Evolutionary conservation across 2,329 filamentous ascomycete species (phyloP).

Genomic region (Apiospora hydei): DNA sequence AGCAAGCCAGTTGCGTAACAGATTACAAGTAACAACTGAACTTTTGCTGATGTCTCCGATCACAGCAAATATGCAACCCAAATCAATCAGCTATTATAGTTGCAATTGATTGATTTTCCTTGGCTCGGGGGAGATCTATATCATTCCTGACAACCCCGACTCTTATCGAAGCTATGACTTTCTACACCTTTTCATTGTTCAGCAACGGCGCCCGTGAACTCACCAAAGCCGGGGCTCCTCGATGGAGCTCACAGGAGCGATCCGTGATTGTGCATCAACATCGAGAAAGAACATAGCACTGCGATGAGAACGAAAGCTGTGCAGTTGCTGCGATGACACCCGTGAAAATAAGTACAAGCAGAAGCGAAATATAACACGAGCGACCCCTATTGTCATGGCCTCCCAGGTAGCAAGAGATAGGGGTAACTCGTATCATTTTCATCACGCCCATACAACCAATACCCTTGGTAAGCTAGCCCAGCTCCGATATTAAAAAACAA

Average conservation of each 20-base stretch:
- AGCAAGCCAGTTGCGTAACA: neutral
- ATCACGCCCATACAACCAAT: neutral
- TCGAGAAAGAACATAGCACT: neutral
- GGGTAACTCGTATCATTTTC: constrained; percentile 1
- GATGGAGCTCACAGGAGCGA: neutral
- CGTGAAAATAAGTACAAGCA: too few relatives aligned
- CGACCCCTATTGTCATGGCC: neutral
- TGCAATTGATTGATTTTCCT: neutral
- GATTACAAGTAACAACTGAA: neutral
- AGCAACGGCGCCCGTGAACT: neutral
- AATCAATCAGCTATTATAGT: neutral
- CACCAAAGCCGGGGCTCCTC: neutral
- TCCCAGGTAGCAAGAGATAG: neutral
- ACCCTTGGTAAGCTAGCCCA: neutral
- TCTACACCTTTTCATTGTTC: neutral
- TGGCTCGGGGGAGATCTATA: neutral
- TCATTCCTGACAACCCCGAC: neutral
- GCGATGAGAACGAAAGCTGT: neutral
- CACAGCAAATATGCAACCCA: neutral
- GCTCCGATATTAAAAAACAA: neutral
- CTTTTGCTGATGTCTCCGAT: neutral
- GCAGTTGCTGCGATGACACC: neutral
- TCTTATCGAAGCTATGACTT: neutral
- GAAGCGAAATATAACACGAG: neutral
- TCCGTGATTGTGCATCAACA: neutral